Evolutionary conservation across 805 yeast genomes (phyloP).

Genomic region (Starmerella asiatica): DNA sequence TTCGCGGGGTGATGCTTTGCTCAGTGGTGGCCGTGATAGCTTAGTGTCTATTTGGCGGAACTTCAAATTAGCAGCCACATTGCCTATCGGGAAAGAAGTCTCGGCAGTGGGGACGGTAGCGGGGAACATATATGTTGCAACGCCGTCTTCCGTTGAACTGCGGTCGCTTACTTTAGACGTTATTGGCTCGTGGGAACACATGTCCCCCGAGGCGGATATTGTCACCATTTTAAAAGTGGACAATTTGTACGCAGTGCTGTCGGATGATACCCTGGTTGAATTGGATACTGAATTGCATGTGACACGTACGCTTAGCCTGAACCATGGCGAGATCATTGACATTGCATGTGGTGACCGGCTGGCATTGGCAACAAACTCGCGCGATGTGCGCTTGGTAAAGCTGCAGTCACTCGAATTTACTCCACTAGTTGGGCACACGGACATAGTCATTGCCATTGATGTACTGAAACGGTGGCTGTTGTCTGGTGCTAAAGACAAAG

Average conservation of each 20-base stretch:
- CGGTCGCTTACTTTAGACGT: constrained; percentile 18
- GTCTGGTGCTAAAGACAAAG: constrained; percentile 80
- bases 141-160: constrained; percentile 13
- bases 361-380: constrained; percentile 87
- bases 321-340: constrained; percentile 92
- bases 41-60: constrained; percentile 42
- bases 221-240: constrained; percentile 4
- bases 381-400: constrained; percentile 58
- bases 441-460: constrained; percentile 69
- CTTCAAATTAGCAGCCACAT: constrained; percentile 45
- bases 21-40: constrained; percentile 86
- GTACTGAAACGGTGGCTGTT: constrained; percentile 79
- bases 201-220: constrained; percentile 17
- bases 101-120: constrained; percentile 28
- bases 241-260: constrained; percentile 27
- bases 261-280: constrained; percentile 71
- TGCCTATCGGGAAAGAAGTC: constrained; percentile 49
- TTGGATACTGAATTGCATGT: constrained; percentile 27
- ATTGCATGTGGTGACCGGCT: constrained; percentile 35
- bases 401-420: constrained; percentile 34
- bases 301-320: constrained; percentile 50
- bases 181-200: constrained; percentile 14
- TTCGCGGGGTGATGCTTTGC: constrained; percentile 38
- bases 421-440: constrained; percentile 68
- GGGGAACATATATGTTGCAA: constrained; percentile 16